Percentiles rank a stretch among this genome's conserved stretches.
Evolutionary conservation across 768 basidiomycete genomes (phyloP).

Genomic region (Serendipita sp.): DNA sequence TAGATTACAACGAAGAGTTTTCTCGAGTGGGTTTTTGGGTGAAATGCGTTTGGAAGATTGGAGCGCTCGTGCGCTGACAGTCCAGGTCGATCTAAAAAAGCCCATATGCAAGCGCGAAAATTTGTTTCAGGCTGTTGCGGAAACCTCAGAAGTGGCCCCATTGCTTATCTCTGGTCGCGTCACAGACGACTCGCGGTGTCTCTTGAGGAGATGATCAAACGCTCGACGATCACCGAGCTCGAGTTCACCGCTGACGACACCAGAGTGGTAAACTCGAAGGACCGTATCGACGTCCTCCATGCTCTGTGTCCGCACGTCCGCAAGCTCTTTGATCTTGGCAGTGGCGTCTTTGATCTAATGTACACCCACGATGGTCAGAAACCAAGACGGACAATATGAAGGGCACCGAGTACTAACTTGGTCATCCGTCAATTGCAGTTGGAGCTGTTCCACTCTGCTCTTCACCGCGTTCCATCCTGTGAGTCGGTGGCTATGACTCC

Average conservation of each 20-base stretch:
- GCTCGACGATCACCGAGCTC: conserved; percentile 88
- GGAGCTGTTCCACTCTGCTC: conserved; percentile 94
- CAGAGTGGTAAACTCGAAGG: conserved; percentile 88
- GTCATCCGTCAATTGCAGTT: conserved; percentile 76
- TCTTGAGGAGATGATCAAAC: conserved; percentile 69
- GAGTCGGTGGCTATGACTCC: conserved; percentile 54
- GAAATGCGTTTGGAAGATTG: background rate
- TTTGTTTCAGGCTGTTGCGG: background rate
- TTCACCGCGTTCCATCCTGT: conserved; percentile 99
- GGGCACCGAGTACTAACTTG: conserved; percentile 34
- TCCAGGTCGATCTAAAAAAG: background rate
- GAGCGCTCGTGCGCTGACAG: background rate
- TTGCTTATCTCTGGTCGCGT: background rate
- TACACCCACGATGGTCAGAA: too few species aligned
- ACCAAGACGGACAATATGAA: background rate
- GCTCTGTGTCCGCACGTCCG: conserved; percentile 92
- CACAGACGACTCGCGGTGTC: conserved; percentile 41
- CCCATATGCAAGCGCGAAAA: background rate
- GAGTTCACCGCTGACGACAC: conserved; percentile 82
- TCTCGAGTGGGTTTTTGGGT: background rate
- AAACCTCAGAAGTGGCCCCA: background rate
- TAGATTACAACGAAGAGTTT: background rate
- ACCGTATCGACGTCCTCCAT: conserved; percentile 99
- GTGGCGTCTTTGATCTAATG: conserved; percentile 98
- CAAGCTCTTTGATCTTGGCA: conserved; percentile 98